Evolutionary conservation across 2,329 filamentous ascomycete genomes (phyloP).

Genomic region (Fusarium sp.): DNA sequence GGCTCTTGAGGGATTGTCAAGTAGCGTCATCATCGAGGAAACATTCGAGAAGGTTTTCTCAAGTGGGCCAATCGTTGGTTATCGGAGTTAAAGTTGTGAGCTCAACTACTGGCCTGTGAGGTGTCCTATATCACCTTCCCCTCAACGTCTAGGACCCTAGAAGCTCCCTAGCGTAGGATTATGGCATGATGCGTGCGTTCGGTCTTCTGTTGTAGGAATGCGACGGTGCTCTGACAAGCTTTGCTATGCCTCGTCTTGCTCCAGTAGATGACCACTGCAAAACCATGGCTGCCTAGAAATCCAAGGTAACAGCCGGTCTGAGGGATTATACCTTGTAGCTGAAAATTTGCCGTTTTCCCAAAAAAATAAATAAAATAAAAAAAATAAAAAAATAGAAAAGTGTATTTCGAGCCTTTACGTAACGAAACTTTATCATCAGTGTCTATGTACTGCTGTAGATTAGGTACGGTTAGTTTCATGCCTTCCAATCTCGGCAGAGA

Average conservation of each 20-base stretch:
- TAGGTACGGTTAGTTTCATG: constrained; percentile 10
- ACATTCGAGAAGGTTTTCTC: constrained; percentile 34
- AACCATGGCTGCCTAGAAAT: neutral
- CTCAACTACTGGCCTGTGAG: constrained; percentile 17
- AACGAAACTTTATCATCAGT: neutral
- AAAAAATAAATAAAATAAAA: too few relatives aligned
- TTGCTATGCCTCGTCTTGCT: neutral
- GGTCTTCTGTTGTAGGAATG: constrained; percentile 9
- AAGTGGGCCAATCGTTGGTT: constrained; percentile 20
- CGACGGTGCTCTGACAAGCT: constrained; percentile 9
- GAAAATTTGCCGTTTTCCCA: neutral
- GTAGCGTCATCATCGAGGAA: neutral
- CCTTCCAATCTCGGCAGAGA: constrained; percentile 30
- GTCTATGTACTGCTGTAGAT: neutral
- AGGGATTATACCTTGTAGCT: constrained; percentile 10
- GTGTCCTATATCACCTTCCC: constrained; percentile 8
- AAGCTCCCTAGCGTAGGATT: constrained; percentile 28
- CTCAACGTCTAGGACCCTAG: constrained; percentile 11
- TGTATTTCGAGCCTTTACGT: neutral
- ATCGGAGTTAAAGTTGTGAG: neutral
- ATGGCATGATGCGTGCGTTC: constrained; percentile 17
- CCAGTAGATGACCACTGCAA: neutral
- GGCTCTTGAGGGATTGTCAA: neutral
- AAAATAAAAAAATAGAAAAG: neutral
- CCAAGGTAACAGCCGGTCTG: constrained; percentile 19